These are phyloP conservation scores for Zopfia rhizophila DNA, from an alignment of 2,329 filamentous ascomycete genomes.

Conservation along the genomic window DNA sequence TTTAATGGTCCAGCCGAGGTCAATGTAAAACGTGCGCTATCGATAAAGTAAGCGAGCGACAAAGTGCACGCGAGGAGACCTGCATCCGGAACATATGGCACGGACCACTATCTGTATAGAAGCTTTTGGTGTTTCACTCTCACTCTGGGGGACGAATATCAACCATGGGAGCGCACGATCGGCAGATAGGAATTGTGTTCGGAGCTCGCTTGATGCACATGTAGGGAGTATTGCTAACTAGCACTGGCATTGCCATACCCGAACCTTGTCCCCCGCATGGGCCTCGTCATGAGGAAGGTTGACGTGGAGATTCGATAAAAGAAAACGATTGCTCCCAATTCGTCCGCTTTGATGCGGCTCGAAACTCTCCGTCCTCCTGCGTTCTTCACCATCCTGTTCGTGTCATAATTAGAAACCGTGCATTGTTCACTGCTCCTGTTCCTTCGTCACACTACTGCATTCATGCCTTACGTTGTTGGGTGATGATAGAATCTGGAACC, in stretches of 20 bases:
- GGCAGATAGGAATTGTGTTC: constrained; percentile 2
- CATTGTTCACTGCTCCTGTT: neutral
- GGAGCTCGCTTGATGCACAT: too few relatives aligned
- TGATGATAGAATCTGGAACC: constrained; percentile 11
- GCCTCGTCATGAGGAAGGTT: constrained; percentile 13
- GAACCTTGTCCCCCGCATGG: constrained; percentile 12
- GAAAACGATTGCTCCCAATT: constrained; percentile 7
- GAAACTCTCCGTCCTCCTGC: neutral
- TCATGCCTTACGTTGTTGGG: constrained; percentile 20
- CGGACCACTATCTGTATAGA: too few relatives aligned
- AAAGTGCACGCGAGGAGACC: constrained; percentile 22
- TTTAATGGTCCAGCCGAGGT: constrained; percentile 8
- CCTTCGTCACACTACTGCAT: constrained; percentile 20
- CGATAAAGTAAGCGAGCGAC: constrained; percentile 10
- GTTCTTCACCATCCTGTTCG: neutral
- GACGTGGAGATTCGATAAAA: constrained; percentile 14
- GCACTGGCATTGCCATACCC: neutral
- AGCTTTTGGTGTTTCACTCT: too few relatives aligned
- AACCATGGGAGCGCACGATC: neutral
- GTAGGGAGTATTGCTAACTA: too few relatives aligned
- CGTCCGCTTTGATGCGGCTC: constrained; percentile 19
- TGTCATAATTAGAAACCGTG: constrained; percentile 13
- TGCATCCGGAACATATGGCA: constrained; percentile 6
- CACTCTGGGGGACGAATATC: too few relatives aligned
- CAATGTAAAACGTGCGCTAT: constrained; percentile 16